phyloP scores from a whole-genome alignment of 1,284 basidiomycete species.

The Cerrena zonata region DNA sequence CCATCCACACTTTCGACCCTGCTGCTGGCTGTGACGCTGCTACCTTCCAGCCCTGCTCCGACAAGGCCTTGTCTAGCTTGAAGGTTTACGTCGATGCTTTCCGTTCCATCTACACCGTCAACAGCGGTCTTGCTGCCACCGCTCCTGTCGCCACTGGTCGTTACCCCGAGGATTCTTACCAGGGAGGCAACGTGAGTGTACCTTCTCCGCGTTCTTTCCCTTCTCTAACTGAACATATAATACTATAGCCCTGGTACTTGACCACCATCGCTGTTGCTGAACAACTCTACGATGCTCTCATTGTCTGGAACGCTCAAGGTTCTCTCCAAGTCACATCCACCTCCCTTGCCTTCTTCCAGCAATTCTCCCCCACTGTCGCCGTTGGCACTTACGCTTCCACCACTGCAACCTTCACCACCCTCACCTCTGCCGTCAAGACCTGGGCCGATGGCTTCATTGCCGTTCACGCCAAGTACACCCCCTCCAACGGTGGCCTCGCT shows the following conservation, averaged over 20 bases:
- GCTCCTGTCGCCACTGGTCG: slow-evolving; percentile 47
- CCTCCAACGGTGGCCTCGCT: slow-evolving; percentile 33
- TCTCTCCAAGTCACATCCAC: slow-evolving; percentile 31
- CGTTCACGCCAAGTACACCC: slow-evolving; percentile 35
- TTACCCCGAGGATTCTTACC: slow-evolving; percentile 51
- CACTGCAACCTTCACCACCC: slow-evolving; percentile 26
- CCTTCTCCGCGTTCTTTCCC: no score
- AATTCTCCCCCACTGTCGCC: slow-evolving; percentile 29
- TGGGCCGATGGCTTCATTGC: slow-evolving; percentile 42
- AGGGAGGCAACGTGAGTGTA: slow-evolving; percentile 44
- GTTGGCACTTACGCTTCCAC: slow-evolving; percentile 33
- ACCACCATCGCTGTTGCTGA: slow-evolving; percentile 38
- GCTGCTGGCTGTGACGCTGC: slow-evolving; percentile 45
- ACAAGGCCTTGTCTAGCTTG: slow-evolving; percentile 49
- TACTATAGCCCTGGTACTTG: slow-evolving; percentile 40
- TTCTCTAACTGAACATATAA: no score
- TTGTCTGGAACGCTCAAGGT: slow-evolving; percentile 33
- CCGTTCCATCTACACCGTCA: slow-evolving; percentile 47
- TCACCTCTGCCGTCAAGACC: slow-evolving; percentile 29
- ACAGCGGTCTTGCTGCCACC: slow-evolving; percentile 38
- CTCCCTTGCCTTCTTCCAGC: slow-evolving; percentile 41
- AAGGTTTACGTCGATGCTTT: slow-evolving; percentile 51
- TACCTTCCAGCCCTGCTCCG: slow-evolving; percentile 60
- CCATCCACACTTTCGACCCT: slow-evolving; percentile 44
- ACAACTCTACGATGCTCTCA: slow-evolving; percentile 40